Percentiles rank a stretch among this genome's conserved stretches.
These are phyloP conservation scores for Lentinula guzmanii DNA, from an alignment of 768 basidiomycete genomes.

Conservation along the genomic window DNA sequence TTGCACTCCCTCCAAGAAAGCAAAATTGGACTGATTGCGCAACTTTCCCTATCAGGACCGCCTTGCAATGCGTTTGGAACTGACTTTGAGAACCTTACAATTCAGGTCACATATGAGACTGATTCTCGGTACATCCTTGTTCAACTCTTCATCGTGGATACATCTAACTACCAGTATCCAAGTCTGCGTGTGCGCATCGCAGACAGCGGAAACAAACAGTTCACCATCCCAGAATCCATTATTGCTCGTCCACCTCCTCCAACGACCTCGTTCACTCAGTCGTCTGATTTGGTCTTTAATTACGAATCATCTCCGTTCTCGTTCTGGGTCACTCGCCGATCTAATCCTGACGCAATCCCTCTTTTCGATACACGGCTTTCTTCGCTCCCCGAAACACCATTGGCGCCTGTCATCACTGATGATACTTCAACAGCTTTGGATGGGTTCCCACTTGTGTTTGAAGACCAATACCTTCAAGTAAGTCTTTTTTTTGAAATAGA, in stretches of 20 bases:
- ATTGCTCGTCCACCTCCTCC: slow-evolving; percentile 37
- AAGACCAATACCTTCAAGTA: slow-evolving; percentile 76
- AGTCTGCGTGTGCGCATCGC: slow-evolving; percentile 67
- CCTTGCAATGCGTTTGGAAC: slow-evolving; percentile 63
- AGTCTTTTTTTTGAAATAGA: not conserved
- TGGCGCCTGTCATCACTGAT: slow-evolving; percentile 43
- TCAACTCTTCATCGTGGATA: too few relatives aligned
- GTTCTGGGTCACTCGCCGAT: slow-evolving; percentile 75
- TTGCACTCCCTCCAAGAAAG: slow-evolving; percentile 38
- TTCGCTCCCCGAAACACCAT: slow-evolving; percentile 57
- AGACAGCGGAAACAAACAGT: slow-evolving; percentile 57
- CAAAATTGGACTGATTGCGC: slow-evolving; percentile 45
- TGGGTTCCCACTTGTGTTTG: slow-evolving; percentile 68
- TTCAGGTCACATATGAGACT: slow-evolving; percentile 64
- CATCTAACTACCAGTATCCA: not conserved
- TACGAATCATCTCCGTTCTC: slow-evolving; percentile 60
- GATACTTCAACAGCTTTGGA: slow-evolving; percentile 53
- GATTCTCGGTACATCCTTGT: slow-evolving; percentile 32
- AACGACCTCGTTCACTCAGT: slow-evolving; percentile 23
- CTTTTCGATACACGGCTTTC: slow-evolving; percentile 66
- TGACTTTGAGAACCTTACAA: slow-evolving; percentile 52
- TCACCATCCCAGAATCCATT: slow-evolving; percentile 54
- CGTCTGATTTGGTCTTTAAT: slow-evolving; percentile 67
- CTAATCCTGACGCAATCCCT: slow-evolving; percentile 44
- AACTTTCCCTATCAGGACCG: slow-evolving; percentile 44